Evolutionary conservation across 768 basidiomycete genomes (phyloP).

Genomic region (Suillus alpinus): DNA sequence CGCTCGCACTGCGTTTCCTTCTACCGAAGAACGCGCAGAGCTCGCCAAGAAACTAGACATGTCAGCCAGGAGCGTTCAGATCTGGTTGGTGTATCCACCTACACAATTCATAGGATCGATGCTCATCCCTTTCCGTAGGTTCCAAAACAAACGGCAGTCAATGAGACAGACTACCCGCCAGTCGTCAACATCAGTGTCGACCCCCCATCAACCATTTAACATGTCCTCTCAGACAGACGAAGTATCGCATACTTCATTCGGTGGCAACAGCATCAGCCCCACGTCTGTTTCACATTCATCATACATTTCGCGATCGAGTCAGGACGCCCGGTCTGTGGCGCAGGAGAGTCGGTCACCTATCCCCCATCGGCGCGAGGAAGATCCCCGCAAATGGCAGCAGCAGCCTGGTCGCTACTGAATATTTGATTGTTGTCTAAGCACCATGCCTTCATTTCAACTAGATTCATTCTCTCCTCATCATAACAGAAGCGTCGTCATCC

Average conservation of each 20-base stretch:
- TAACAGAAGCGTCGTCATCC: conserved; percentile 31
- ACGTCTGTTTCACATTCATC: conserved; percentile 28
- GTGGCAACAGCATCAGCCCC: conserved; percentile 29
- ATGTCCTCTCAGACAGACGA: conserved; percentile 35
- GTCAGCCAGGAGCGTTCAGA: conserved; percentile 83
- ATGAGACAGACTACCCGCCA: conserved; percentile 78
- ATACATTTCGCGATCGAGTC: conserved; percentile 40
- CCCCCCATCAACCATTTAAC: conserved; percentile 50
- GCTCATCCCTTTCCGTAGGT: conserved; percentile 48
- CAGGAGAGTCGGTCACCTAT: conserved; percentile 22
- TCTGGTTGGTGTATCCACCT: conserved; percentile 55
- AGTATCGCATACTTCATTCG: conserved; percentile 34
- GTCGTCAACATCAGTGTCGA: conserved; percentile 42
- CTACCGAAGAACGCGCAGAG: conserved; percentile 79
- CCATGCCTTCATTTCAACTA: conserved; percentile 35
- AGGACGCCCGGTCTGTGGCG: conserved; percentile 38
- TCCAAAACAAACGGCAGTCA: conserved; percentile 84
- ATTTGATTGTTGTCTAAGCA: conserved; percentile 26
- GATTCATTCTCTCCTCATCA: conserved; percentile 23
- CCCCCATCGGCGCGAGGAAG: conserved; percentile 44
- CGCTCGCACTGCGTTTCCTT: conserved; percentile 79
- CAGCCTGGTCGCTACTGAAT: conserved; percentile 42
- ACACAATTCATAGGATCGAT: conserved; percentile 14
- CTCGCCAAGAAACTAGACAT: conserved; percentile 77
- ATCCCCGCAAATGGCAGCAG: conserved; percentile 48